Conservation (phyloP, 495 filamentous ascomycete genomes). For the Neurospora sp. region DNA sequence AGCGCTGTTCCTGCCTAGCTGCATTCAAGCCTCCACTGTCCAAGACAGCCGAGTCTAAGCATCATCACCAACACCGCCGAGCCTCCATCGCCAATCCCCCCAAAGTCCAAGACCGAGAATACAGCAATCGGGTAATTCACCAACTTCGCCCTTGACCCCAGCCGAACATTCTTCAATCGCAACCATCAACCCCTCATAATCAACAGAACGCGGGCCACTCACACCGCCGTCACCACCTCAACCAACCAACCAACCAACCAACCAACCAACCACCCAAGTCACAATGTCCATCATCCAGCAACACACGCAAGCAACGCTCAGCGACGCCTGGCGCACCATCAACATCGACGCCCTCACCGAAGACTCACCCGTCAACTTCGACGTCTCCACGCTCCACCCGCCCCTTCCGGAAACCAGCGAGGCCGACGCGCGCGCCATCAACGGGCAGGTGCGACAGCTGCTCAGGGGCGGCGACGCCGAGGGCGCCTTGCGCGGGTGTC, state of each 20-base stretch:
- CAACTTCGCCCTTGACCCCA: not conserved
- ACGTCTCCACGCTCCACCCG: slow-evolving; percentile 66
- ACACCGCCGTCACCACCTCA: not conserved
- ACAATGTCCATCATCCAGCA: slow-evolving; percentile 50
- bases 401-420: slow-evolving; percentile 56
- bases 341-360: slow-evolving; percentile 84
- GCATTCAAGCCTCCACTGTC: not conserved
- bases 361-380: slow-evolving; percentile 82
- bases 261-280: not conserved
- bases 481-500: slow-evolving; percentile 65
- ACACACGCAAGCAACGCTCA: slow-evolving; percentile 37
- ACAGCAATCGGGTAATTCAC: not conserved
- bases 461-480: slow-evolving; percentile 75
- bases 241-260: not conserved
- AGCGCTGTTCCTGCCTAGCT: not conserved
- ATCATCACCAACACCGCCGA: not conserved
- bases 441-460: slow-evolving; percentile 72
- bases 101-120: not conserved
- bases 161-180: not conserved
- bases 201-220: not conserved
- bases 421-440: slow-evolving; percentile 60
- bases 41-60: not conserved
- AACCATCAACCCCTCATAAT: not conserved
- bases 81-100: not conserved
- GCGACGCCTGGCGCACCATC: slow-evolving; percentile 77